Percentiles rank a stretch among this genome's conserved stretches.
phyloP scores from a whole-genome alignment of 2,329 filamentous ascomycete species.

The Thielaviopsis ethacetica region DNA sequence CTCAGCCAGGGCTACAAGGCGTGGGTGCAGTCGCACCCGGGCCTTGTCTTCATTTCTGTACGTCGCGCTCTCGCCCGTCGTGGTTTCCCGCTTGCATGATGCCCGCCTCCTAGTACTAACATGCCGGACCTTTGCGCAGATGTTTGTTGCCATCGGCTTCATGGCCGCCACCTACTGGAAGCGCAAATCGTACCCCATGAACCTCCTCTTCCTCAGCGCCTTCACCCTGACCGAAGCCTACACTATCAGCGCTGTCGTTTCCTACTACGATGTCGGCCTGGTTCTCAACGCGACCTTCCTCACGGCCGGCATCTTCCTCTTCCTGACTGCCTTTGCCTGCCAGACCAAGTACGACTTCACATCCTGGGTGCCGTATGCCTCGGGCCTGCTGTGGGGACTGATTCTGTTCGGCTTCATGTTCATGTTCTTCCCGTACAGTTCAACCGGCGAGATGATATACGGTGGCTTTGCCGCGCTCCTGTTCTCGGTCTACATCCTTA shows the following conservation, averaged over 20 bases:
- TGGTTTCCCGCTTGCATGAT: neutral
- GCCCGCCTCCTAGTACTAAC: neutral
- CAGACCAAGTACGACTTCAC: conserved; percentile 98
- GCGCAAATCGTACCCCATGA: conserved; percentile 85
- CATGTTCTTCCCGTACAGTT: conserved; percentile 72
- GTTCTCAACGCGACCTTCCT: conserved; percentile 83
- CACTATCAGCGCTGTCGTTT: conserved; percentile 79
- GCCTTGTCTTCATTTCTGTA: conserved; percentile 72
- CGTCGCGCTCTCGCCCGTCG: conserved; percentile 16
- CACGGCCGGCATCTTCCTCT: conserved; percentile 67
- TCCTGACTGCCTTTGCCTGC: conserved; percentile 77
- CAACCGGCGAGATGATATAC: conserved; percentile 71
- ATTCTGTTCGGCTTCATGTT: conserved; percentile 88
- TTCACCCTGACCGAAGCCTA: conserved; percentile 93
- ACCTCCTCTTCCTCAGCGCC: conserved; percentile 75
- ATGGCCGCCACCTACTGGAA: conserved; percentile 89
- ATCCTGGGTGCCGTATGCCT: conserved; percentile 89
- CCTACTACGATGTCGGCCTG: conserved; percentile 68
- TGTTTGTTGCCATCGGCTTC: conserved; percentile 61
- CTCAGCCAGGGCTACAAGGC: conserved; percentile 59
- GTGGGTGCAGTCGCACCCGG: conserved; percentile 76
- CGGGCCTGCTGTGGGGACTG: conserved; percentile 76
- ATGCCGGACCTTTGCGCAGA: conserved; percentile 23
- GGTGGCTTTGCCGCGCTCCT: conserved; percentile 68
- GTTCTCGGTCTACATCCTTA: conserved; percentile 87